A percentile compares a stretch with the other conserved stretches of the same genome.
Evolutionary conservation across 2,329 filamentous ascomycete species (phyloP).

Genomic region (Claviceps pusilla): DNA sequence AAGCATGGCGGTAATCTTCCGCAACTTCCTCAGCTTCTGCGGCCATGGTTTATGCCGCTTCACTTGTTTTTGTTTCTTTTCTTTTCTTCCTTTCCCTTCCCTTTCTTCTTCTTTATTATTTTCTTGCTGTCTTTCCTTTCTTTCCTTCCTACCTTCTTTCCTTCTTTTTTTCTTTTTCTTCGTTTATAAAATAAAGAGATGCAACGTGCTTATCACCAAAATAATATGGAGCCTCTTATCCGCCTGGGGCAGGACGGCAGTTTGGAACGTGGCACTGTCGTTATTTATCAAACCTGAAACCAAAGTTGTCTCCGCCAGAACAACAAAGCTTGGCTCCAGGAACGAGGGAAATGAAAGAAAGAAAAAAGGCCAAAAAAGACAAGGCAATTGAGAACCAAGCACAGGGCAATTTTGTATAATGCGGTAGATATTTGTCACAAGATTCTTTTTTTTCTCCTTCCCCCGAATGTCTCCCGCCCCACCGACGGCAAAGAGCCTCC

Average conservation of each 20-base stretch:
- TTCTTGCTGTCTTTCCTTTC: no score
- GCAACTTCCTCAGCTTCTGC: constrained; percentile 67
- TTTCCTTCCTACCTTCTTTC: neutral
- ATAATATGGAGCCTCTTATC: constrained; percentile 1
- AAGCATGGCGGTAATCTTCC: constrained; percentile 82
- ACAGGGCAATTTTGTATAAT: constrained; percentile 1
- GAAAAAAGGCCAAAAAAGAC: neutral
- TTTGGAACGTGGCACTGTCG: constrained; percentile 2
- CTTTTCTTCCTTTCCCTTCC: no score
- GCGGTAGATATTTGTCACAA: constrained; percentile 3
- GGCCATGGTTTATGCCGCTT: constrained; percentile 25
- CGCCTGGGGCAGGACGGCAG: neutral
- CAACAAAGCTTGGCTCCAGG: neutral
- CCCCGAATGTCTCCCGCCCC: neutral
- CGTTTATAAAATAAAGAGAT: constrained; percentile 1
- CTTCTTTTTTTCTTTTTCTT: neutral
- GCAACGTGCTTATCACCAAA: constrained; percentile 1
- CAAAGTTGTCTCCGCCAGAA: neutral
- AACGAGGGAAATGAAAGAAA: neutral
- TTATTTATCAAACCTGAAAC: constrained; percentile 2
- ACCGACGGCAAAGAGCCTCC: constrained; percentile 1
- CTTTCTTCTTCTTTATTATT: neutral
- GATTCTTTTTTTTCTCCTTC: neutral
- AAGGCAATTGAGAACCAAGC: constrained; percentile 1
- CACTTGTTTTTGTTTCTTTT: constrained; percentile 3